Evolutionary conservation across 202 grass and related monocot species (phyloP), one percentile per base, ranked within the genome.

Genomic region (Hordeum pubiflorum): DNA sequence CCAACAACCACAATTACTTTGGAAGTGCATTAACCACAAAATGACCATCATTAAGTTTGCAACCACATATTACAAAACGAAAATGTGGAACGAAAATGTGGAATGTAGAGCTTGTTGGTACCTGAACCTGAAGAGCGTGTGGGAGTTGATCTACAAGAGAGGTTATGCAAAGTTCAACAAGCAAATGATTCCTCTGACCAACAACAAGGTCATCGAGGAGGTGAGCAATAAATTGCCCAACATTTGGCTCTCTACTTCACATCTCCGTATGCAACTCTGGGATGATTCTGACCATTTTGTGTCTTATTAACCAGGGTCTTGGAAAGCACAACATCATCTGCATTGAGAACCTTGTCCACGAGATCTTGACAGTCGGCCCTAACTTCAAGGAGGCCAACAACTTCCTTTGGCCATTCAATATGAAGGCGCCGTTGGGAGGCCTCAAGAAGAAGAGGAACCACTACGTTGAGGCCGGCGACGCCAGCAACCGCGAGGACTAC

Each of bases 351-450:
- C 84, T 97, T 37, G 88, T 93, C 2, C 93, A 93, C 0, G 93
- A 97, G 78, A 93, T 97, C 38, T 63, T 97, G 72, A 93, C 84
- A 2, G 91, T 93, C 0, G 93, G 91, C 0, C 88, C 91, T 17
- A 86, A 91, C 79, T 93, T 93, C 65, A 97, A 97, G 86, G 91
- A 93, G 65, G 91, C 91, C 4, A 97, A 93, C 81, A 97, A 97
- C 79, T 97, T 91, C 83, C 77, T 97, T 1, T 97, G 86, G 88
- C 93, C 93, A 0, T 97, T 93, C 84, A 97, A 97, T 81, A 70
- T 97, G 1, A 91, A 91, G 83, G 90, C 88, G 1, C 88, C 86
- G 0, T 40, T 91, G 0, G 90, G 90, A 5, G 88, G 93, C 17
- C 67, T 97, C 3, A 91, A 97, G 86, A 97, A 91, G 86, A 93